Percentiles rank a stretch among this genome's conserved stretches.
These are phyloP conservation scores for Amylocystis lapponica DNA, from an alignment of 768 basidiomycete genomes.

Conservation along the genomic window DNA sequence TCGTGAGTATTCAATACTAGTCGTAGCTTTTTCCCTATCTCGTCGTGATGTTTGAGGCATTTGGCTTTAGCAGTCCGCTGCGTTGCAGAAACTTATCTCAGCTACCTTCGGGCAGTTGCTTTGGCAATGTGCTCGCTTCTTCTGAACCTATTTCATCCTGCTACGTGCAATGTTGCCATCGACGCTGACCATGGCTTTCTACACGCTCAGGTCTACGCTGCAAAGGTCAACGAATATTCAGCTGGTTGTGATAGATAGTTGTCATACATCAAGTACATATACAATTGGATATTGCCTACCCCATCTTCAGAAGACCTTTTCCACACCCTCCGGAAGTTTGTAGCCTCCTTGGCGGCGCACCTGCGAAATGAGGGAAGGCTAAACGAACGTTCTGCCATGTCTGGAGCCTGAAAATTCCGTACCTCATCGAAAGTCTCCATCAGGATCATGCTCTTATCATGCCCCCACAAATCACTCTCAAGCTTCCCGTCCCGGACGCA, in stretches of 20 bases:
- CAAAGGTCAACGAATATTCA: too few species aligned
- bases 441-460: slow-evolving; percentile 72
- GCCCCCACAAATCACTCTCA: slow-evolving; percentile 71
- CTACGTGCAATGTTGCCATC: too few species aligned
- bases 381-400: not conserved
- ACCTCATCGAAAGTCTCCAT: slow-evolving; percentile 89
- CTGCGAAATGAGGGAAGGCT: slow-evolving; percentile 25
- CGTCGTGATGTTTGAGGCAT: slow-evolving; percentile 86
- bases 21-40: too few species aligned
- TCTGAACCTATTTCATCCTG: slow-evolving; percentile 29
- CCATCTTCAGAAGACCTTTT: slow-evolving; percentile 25
- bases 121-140: slow-evolving; percentile 40
- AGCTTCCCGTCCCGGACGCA: slow-evolving; percentile 68
- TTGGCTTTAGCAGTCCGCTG: slow-evolving; percentile 84
- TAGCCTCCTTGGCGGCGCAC: slow-evolving; percentile 67
- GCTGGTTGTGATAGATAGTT: too few species aligned
- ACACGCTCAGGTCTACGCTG: too few species aligned
- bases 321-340: slow-evolving; percentile 55
- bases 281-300: too few species aligned
- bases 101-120: slow-evolving; percentile 74
- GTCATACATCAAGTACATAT: too few species aligned
- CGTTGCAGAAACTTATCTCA: slow-evolving; percentile 85
- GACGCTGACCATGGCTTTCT: too few species aligned
- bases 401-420: too few species aligned
- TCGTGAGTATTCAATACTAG: too few species aligned